Base-by-base conservation (phyloP, 139 green algal genomes). In the Desmodesmus armatus region DNA sequence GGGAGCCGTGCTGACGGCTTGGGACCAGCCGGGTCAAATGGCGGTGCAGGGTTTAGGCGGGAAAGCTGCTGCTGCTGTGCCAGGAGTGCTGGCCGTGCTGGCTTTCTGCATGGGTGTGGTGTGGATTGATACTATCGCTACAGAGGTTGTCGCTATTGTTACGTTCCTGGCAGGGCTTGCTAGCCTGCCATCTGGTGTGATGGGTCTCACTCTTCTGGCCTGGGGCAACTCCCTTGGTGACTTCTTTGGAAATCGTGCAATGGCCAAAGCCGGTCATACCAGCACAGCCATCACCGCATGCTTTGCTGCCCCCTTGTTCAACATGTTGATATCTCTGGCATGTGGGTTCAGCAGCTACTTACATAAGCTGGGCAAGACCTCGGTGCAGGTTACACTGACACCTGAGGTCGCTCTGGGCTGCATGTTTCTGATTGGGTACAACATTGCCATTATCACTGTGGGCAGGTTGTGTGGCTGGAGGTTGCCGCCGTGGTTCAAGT, bases 181-280 rank as follows among this genome's bases (percentile, higher is more conserved):
- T 31, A 69, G 82, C 15, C 62, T 96, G 23, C 91, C 89, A 9
- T 71, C 90, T 3, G 91, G 89, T 0, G 83, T 98, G 17, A 88
- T 97, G 86, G 96, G 96, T 13, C 82, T 98, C 21, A 98, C 95
- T 5, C 90, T 99, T 40, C 89, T 98, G 53, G 96, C 96, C 0
- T 98, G 95, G 94, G 96, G 96, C 82, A 98, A 96, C 89, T 95
- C 88, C 1, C 85, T 98, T n/a, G 95, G 93, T 1, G 96, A 99
- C 83, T 92, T 94, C 58, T 92, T 96, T 65, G 93, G 92, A 35
- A 97, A 99, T 85, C 87, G 87, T 1, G 91, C 93, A 44, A 96
- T 98, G 90, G 96, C 96, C 6, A 90, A 85, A 19, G 84, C 85
- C 29, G 93, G 91, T 74, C 66, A 90, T 21, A 83, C 80, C 11